Conservation (phyloP, 2,329 filamentous ascomycete species). For the Colletotrichum limetticola region DNA sequence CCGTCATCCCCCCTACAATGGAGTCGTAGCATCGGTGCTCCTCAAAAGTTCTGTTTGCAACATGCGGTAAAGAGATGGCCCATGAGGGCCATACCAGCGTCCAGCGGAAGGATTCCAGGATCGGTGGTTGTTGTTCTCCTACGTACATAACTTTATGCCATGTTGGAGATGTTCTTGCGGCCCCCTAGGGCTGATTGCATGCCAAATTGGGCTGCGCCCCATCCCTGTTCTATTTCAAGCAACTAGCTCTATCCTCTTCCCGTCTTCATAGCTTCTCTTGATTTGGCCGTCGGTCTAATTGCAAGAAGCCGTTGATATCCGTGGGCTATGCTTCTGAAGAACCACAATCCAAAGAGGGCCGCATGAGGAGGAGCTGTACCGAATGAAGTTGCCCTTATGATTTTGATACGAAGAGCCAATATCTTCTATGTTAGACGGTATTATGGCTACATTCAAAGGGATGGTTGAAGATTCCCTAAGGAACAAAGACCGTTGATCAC, state of each 20-base stretch:
- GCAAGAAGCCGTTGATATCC: background rate
- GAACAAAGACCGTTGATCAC: background rate
- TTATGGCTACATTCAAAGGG: background rate
- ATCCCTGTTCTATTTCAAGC: constrained; percentile 25
- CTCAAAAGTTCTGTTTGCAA: background rate
- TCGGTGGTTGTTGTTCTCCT: constrained; percentile 2
- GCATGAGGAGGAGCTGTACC: background rate
- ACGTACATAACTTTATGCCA: background rate
- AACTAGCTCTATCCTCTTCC: background rate
- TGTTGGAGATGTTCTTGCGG: background rate
- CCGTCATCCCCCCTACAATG: background rate
- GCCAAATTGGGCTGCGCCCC: constrained; percentile 14
- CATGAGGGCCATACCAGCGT: background rate
- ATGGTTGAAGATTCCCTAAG: too few relatives aligned
- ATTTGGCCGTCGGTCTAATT: background rate
- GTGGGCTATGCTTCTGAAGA: background rate
- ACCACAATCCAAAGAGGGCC: background rate
- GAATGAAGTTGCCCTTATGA: background rate
- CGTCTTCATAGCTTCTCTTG: background rate
- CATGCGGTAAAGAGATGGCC: background rate
- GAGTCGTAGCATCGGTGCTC: background rate
- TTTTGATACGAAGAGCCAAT: background rate
- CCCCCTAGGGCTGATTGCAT: constrained; percentile 15
- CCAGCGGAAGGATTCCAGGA: constrained; percentile 37
- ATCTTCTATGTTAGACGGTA: background rate